These are phyloP conservation scores for Mucor piriformis DNA, from an alignment of 371 early-diverging fungal genomes.

Conservation along the genomic window DNA sequence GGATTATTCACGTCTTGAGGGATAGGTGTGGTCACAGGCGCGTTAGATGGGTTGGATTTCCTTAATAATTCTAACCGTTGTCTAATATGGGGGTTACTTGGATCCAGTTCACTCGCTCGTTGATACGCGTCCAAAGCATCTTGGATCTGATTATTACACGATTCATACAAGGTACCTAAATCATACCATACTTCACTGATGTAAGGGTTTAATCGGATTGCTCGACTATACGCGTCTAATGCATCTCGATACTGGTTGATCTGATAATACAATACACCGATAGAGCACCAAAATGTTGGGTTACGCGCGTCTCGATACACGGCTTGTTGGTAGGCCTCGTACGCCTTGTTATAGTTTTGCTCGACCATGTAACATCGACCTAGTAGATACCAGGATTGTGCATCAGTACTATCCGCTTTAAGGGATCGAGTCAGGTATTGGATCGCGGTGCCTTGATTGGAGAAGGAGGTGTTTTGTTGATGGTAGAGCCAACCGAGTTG, in stretches of 20 bases:
- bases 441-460: constrained; percentile 85
- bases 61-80: constrained; percentile 64
- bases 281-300: constrained; percentile 98
- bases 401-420: constrained; percentile 87
- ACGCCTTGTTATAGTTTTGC: constrained; percentile 93
- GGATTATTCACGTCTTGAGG: constrained; percentile 65
- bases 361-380: constrained; percentile 97
- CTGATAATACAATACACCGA: constrained; percentile 97
- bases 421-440: constrained; percentile 81
- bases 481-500: constrained; percentile 97
- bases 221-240: constrained; percentile 95
- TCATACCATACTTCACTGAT: constrained; percentile 97
- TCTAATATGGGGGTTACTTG: constrained; percentile 73
- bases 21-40: constrained; percentile 41
- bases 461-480: constrained; percentile 78
- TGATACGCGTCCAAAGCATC: constrained; percentile 98
- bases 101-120: constrained; percentile 91
- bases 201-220: constrained; percentile 92
- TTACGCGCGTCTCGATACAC: constrained; percentile 94
- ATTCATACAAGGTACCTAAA: constrained; percentile 95
- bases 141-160: constrained; percentile 95
- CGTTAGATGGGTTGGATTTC: constrained; percentile 10
- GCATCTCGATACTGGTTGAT: constrained; percentile 96
- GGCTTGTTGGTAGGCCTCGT: constrained; percentile 98
- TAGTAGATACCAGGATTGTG: constrained; percentile 94